Base-by-base conservation (phyloP, 2,329 filamentous ascomycete species). In the Coniochaeta sp. region DNA sequence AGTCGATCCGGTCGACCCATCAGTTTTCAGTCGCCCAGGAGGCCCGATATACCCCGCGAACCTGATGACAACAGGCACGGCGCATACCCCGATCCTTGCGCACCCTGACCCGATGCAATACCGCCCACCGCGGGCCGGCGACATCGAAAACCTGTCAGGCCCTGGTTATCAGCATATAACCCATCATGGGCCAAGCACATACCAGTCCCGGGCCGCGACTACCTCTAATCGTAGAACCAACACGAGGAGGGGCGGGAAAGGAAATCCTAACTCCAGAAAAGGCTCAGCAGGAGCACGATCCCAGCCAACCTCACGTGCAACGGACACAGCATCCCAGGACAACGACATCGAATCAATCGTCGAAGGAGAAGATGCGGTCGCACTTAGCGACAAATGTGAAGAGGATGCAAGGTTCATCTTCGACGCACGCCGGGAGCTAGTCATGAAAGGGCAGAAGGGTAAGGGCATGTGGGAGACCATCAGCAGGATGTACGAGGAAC, bases 391-490 rank as follows among this genome's bases (percentile, higher is more conserved):
- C 20, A 68, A 68, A 16, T 75, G 75, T 24, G 73, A 74, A 1
- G 68, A 72, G 2, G 72, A 78, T 30, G 73, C 78, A 53, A 68
- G 67, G 20, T 76, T 65, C 49, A 70, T 82, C 28, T 74, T 80
- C 48, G 66, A 75, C 24, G 69, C 76, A n/a, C 69, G 77, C 12
- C 72, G 71, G 60, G 60, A 71, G 22, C 70, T 73, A 56, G 65
- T 71, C 70, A 73, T n/a, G 56, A 65, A 71, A 14, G 59, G 71
- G 18, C 68, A 71, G 49, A 78, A 77, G 57, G 78, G 79, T 14
- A 77, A 78, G 56, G 76, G 78, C 30, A 82, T 82, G 77, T 82
- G 79, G 79, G 72, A 78, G 22, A 67, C 70, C 33, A 80, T 82
- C 52, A 69, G 72, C 48, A 66, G 70, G 54, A 64, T 65, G 13